Conservation (phyloP, 495 filamentous ascomycete genomes). For the Lepidopterella palustris region DNA sequence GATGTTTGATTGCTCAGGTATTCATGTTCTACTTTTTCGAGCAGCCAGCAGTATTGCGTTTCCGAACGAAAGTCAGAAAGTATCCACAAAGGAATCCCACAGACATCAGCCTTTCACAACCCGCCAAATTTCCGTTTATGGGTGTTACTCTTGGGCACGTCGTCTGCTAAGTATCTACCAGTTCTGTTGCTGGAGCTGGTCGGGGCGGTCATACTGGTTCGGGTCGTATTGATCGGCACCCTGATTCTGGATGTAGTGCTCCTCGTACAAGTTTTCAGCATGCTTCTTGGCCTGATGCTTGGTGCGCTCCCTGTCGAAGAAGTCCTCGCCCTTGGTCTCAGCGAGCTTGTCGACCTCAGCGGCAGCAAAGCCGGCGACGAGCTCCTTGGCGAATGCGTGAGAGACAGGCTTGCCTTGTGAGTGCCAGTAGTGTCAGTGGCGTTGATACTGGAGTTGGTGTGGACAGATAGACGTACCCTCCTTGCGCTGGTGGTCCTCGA, state of each 20-base stretch:
- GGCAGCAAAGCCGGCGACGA: slow-evolving; percentile 62
- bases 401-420: slow-evolving; percentile 57
- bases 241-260: slow-evolving; percentile 48
- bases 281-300: slow-evolving; percentile 61
- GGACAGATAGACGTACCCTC: slow-evolving; percentile 47
- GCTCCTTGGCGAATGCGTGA: slow-evolving; percentile 73
- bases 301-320: slow-evolving; percentile 58
- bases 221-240: slow-evolving; percentile 44
- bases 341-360: slow-evolving; percentile 71
- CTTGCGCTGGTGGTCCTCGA: slow-evolving; percentile 66
- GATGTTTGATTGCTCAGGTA: neutral
- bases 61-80: no score
- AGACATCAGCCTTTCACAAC: neutral
- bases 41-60: no score
- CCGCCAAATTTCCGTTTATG: neutral
- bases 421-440: neutral
- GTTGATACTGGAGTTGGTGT: neutral
- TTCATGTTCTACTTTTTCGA: neutral
- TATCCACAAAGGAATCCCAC: neutral
- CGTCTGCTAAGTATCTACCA: slow-evolving; percentile 10
- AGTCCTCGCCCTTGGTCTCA: slow-evolving; percentile 72
- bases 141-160: neutral
- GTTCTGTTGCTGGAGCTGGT: slow-evolving; percentile 29
- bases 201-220: slow-evolving; percentile 35
- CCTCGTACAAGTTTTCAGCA: slow-evolving; percentile 46